Evolutionary conservation across 257 asterid genomes (phyloP).

Genomic region (Solanum piurae): DNA sequence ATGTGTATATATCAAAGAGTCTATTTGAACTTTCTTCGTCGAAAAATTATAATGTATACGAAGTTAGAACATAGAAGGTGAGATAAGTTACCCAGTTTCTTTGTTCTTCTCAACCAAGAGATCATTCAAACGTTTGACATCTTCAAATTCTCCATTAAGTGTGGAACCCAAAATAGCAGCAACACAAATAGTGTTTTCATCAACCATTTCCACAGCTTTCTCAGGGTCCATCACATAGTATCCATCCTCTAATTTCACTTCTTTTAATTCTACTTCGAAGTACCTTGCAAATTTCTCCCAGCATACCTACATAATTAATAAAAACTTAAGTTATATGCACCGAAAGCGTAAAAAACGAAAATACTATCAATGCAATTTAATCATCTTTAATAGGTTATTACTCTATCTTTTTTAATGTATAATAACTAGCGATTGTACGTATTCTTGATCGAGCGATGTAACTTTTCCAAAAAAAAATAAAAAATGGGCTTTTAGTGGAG

Average conservation of each 20-base stretch:
- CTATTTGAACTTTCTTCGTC: not conserved
- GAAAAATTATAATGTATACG: not conserved
- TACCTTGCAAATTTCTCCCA: constrained; percentile 22
- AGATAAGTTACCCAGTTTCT: constrained; percentile 6
- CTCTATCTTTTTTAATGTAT: not conserved
- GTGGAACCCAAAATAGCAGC: constrained; percentile 23
- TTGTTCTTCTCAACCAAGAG: constrained; percentile 15
- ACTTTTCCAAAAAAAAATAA: not conserved
- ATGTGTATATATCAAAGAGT: not conserved
- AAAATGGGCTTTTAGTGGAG: not conserved
- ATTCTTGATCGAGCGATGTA: not conserved
- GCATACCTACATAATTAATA: not conserved
- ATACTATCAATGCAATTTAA: not conserved
- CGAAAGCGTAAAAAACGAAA: too few relatives aligned
- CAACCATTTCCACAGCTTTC: constrained; percentile 19
- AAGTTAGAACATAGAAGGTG: not conserved
- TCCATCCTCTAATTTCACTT: constrained; percentile 13
- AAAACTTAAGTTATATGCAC: not conserved
- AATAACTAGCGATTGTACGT: not conserved
- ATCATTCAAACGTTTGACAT: constrained; percentile 15
- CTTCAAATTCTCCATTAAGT: constrained; percentile 23
- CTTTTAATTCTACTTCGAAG: constrained; percentile 15
- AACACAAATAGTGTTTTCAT: constrained; percentile 17
- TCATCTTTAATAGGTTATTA: not conserved
- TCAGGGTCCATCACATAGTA: constrained; percentile 19